Evolutionary conservation across 305 asterid species (phyloP).

Genomic region (Solanum hybrid): DNA sequence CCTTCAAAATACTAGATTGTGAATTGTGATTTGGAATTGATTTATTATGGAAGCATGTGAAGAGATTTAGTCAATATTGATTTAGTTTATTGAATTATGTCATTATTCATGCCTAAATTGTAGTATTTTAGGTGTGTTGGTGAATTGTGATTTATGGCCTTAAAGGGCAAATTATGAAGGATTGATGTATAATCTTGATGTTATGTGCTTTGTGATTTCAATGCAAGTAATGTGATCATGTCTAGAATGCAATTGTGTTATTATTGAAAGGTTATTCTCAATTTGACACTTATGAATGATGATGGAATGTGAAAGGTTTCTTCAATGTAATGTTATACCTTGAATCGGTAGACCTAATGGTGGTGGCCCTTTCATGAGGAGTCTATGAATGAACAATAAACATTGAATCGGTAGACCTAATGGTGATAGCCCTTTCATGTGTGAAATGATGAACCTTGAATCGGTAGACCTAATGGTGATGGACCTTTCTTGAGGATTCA

Average conservation of each 20-base stretch:
- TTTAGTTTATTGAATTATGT: too few species aligned
- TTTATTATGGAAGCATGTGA: not conserved
- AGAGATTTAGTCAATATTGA: not conserved
- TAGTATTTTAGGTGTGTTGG: not conserved
- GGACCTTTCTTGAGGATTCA: not conserved
- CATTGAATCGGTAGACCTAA: too few species aligned
- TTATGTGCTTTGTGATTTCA: not conserved
- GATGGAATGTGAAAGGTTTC: not conserved
- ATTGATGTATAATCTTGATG: not conserved
- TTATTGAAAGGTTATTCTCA: not conserved
- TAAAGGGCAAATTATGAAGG: not conserved
- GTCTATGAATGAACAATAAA: not conserved
- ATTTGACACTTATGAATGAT: not conserved
- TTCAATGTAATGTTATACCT: not conserved
- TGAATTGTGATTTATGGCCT: not conserved
- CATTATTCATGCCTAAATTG: not conserved
- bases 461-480: not conserved
- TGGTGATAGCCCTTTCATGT: not conserved
- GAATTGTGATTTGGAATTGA: not conserved
- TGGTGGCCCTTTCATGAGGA: not conserved
- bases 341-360: not conserved
- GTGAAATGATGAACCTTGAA: not conserved
- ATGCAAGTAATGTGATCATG: not conserved
- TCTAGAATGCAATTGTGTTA: not conserved
- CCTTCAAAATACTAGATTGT: not conserved